Evolutionary conservation across 2,329 filamentous ascomycete species (phyloP), one percentile per base, ranked within the genome.

Genomic region (Chrysoporthe austroafricana): DNA sequence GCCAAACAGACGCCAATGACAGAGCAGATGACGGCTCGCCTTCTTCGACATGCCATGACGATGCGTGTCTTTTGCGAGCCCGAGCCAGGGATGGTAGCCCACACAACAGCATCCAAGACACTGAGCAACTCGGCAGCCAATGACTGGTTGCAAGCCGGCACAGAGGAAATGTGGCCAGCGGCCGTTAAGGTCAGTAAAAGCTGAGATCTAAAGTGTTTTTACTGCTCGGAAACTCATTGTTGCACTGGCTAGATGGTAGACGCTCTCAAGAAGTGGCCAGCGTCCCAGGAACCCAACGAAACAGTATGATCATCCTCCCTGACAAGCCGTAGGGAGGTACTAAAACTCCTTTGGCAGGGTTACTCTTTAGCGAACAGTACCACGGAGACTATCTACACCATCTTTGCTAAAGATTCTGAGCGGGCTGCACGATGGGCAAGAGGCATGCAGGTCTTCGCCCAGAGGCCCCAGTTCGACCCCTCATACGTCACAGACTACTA

Each of bases 1-100:
- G 71, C 74, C 9, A 43, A 63, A 21, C 66, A 70, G 61, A 70
- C 71, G 5, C 64, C 66, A 1, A 61, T 77, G 14, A 66, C 69
- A 11, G 71, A 76, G 62, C 39, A 62, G 74, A 16, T 54, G 71
- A 39, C 72, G 75, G n/a, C n/a, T n/a, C n/a, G n/a, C 16, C 56
- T 78, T 8, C 68, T 78, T 21, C 70, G 73, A 11, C 70, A 73
- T 52, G 73, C 75, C 32, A 76, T 76, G 67, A 71, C 73, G 18
- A 72, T 76, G 66, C 18, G 43, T 3, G 43, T 77, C 16, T 76
- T 78, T 48, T 63, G 36, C 34, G 75, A 78, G 67, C 72, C 75
- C 4, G 63, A 71, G 39, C 64, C 72, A 9, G 75, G 73, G 13
- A 69, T 73, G 50, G 72, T 77, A 5, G 71, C 73, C 18, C 74